phyloP scores from a whole-genome alignment of 148 eudicot genomes.

The Mesembryanthemum crystallinum region DNA sequence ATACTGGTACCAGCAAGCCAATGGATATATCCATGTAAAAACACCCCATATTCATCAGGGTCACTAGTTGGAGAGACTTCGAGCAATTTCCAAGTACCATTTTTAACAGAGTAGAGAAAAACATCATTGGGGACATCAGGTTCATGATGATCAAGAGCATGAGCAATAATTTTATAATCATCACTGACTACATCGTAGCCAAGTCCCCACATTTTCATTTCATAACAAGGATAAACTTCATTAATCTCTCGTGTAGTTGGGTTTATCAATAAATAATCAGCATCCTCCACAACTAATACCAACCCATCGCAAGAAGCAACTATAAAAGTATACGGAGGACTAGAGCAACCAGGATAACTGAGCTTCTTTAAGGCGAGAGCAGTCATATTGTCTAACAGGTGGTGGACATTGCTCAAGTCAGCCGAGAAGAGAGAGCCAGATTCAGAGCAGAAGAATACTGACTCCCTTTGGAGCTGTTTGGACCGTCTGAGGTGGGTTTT shows the following conservation, averaged over 20 bases:
- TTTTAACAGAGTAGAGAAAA: constrained; percentile 20
- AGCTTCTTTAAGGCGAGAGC: neutral
- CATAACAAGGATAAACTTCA: neutral
- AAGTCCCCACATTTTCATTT: neutral
- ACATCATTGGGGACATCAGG: neutral
- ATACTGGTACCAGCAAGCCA: constrained; percentile 10
- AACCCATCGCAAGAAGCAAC: constrained; percentile 19
- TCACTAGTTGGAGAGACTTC: too few relatives aligned
- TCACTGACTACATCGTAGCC: constrained; percentile 20
- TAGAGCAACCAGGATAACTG: neutral
- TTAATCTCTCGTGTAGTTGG: constrained; percentile 10
- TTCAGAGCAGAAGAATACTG: neutral
- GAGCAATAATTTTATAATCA: constrained; percentile 22
- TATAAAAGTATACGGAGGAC: neutral
- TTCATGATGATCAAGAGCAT: neutral
- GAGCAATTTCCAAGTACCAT: constrained; percentile 17
- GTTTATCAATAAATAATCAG: neutral
- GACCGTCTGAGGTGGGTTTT: neutral
- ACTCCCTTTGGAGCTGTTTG: neutral
- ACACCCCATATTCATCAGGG: too few relatives aligned
- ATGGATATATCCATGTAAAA: constrained; percentile 14
- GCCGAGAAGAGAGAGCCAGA: neutral
- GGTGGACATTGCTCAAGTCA: constrained; percentile 2
- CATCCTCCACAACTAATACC: neutral
- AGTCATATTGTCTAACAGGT: neutral